Evolutionary conservation across 2,329 filamentous ascomycete species (phyloP).

Genomic region (Claviceps sorghi): DNA sequence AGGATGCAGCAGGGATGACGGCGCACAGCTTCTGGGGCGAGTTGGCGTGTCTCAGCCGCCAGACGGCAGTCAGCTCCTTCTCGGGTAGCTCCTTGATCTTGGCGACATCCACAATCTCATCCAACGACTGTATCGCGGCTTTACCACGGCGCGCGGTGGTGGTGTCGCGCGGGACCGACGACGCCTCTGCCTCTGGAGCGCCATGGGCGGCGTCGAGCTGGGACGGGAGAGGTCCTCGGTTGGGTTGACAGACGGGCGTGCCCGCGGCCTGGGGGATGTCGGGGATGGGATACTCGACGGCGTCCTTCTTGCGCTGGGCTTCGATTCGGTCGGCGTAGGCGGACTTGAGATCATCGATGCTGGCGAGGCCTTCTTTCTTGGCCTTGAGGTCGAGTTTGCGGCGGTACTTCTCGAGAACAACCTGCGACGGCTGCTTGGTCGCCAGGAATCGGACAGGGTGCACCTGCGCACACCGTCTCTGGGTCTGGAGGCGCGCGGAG

Average conservation of each 20-base stretch:
- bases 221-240: slow-evolving; percentile 17
- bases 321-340: slow-evolving; percentile 77
- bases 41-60: slow-evolving; percentile 73
- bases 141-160: not conserved
- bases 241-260: slow-evolving; percentile 22
- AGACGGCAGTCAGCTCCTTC: slow-evolving; percentile 75
- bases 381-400: slow-evolving; percentile 76
- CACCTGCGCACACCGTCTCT: slow-evolving; percentile 80
- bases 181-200: slow-evolving; percentile 7
- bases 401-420: slow-evolving; percentile 71
- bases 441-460: slow-evolving; percentile 84
- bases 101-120: slow-evolving; percentile 55
- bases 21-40: slow-evolving; percentile 70
- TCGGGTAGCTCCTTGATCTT: slow-evolving; percentile 60
- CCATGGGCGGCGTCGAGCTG: slow-evolving; percentile 9
- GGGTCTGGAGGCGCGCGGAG: slow-evolving; percentile 26
- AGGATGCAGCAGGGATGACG: slow-evolving; percentile 59
- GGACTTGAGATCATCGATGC: slow-evolving; percentile 62
- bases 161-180: not conserved
- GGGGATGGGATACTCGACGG: slow-evolving; percentile 30
- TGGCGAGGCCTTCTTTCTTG: slow-evolving; percentile 51
- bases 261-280: slow-evolving; percentile 22
- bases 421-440: slow-evolving; percentile 54
- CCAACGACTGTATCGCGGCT: slow-evolving; percentile 29
- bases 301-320: slow-evolving; percentile 51